Percentiles rank a stretch among this genome's conserved stretches.
These are phyloP conservation scores for Chlamydomonas reinhardtii DNA, from an alignment of 163 green algal genomes.

Conservation along the genomic window DNA sequence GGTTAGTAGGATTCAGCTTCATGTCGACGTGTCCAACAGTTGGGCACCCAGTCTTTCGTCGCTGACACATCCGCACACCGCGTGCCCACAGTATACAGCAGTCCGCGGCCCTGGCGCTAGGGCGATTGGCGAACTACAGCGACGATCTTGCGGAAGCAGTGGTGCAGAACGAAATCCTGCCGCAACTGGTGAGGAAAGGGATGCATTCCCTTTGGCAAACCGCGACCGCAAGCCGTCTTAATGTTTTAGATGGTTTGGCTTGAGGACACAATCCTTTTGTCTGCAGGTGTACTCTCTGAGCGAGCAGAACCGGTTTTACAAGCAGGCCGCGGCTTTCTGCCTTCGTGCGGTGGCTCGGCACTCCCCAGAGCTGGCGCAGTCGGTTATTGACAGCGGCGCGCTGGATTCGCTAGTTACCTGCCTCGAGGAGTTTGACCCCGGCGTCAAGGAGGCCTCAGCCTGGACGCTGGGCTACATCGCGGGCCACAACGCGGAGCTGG, in stretches of 20 bases:
- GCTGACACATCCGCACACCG: neutral
- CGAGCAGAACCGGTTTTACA: slow-evolving; percentile 90
- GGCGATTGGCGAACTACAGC: slow-evolving; percentile 87
- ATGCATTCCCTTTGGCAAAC: too few species aligned
- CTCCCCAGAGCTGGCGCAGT: slow-evolving; percentile 82
- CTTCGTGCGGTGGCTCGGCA: slow-evolving; percentile 89
- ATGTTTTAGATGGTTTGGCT: neutral
- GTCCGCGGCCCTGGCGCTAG: slow-evolving; percentile 86
- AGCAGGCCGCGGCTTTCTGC: slow-evolving; percentile 87
- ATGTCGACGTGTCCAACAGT: neutral
- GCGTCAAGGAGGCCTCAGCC: slow-evolving; percentile 87
- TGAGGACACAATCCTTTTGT: neutral
- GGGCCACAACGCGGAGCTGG: slow-evolving; percentile 85
- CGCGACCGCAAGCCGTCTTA: neutral
- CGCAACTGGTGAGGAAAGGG: slow-evolving; percentile 74
- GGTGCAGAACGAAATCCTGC: slow-evolving; percentile 88
- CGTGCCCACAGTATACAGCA: slow-evolving; percentile 84
- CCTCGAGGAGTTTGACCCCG: slow-evolving; percentile 91
- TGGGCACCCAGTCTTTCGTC: too few species aligned
- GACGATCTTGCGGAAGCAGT: slow-evolving; percentile 88
- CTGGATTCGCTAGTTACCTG: slow-evolving; percentile 84
- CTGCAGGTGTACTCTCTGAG: slow-evolving; percentile 74
- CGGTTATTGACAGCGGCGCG: slow-evolving; percentile 84
- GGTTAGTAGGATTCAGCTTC: slow-evolving; percentile 51
- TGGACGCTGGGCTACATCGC: slow-evolving; percentile 93